Conservation (phyloP, 2,329 filamentous ascomycete genomes). For the Pestalotiopsis sp. region DNA sequence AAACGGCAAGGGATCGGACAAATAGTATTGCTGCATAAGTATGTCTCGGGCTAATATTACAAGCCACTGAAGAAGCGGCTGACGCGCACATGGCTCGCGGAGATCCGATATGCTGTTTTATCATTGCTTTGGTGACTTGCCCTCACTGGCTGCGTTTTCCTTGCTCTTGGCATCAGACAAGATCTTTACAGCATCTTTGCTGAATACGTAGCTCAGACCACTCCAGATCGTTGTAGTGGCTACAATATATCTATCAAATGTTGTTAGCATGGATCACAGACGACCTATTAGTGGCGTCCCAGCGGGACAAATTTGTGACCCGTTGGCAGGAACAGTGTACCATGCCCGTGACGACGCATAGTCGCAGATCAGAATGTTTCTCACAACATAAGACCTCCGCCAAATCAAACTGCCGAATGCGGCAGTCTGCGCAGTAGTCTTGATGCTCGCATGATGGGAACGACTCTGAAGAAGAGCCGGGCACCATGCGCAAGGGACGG, state of each 20-base stretch:
- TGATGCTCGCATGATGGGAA: background rate
- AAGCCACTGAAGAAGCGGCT: background rate
- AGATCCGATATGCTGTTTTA: background rate
- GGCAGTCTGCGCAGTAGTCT: background rate
- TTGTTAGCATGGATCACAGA: constrained; percentile 27
- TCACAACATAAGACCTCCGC: background rate
- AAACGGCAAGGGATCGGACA: background rate
- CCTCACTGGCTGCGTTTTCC: background rate
- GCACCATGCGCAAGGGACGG: background rate
- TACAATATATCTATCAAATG: constrained; percentile 68
- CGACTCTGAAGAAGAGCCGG: background rate
- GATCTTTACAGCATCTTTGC: constrained; percentile 90
- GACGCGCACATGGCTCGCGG: background rate
- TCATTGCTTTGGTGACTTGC: constrained; percentile 4
- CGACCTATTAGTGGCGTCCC: background rate
- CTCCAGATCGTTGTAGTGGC: constrained; percentile 91
- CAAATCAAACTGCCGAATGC: background rate
- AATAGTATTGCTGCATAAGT: background rate
- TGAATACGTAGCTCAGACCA: constrained; percentile 87
- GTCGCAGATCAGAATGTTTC: background rate
- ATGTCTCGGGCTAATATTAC: background rate
- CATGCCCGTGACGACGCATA: background rate
- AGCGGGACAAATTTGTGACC: background rate
- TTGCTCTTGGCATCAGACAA: constrained; percentile 43
- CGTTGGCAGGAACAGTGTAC: background rate